Percentiles rank a stretch among this genome's conserved stretches.
These are phyloP conservation scores for Quercus mongolica DNA, from an alignment of 306 rosid species.

Conservation along the genomic window DNA sequence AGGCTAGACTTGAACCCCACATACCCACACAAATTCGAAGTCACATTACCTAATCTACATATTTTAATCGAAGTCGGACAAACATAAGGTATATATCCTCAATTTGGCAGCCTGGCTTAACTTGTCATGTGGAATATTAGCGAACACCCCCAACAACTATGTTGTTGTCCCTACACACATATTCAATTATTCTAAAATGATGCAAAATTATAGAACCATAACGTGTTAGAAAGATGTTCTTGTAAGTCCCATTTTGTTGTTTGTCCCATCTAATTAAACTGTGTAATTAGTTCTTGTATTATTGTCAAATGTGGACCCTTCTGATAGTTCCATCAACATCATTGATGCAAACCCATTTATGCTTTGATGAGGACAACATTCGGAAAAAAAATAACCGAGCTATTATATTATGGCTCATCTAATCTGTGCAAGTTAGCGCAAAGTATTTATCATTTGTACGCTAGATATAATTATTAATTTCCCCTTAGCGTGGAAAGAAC, in stretches of 20 bases:
- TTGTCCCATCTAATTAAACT: not conserved
- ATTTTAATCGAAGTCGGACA: not conserved
- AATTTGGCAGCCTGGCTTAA: conserved; percentile 17
- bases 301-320: not conserved
- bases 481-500: no score
- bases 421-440: no score
- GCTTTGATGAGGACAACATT: no score
- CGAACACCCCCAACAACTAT: not conserved
- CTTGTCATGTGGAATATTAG: conserved; percentile 1
- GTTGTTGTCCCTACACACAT: not conserved
- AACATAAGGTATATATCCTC: not conserved
- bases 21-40: no score
- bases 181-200: not conserved
- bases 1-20: not conserved
- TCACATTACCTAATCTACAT: not conserved
- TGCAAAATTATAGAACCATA: not conserved
- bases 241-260: not conserved
- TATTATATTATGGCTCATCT: no score
- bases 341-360: not conserved
- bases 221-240: not conserved
- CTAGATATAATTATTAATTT: no score
- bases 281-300: no score
- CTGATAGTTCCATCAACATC: not conserved
- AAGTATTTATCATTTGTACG: no score
- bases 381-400: no score